Evolutionary conservation across 2,329 filamentous ascomycete genomes (phyloP).

Genomic region (Seiridium cupressi): DNA sequence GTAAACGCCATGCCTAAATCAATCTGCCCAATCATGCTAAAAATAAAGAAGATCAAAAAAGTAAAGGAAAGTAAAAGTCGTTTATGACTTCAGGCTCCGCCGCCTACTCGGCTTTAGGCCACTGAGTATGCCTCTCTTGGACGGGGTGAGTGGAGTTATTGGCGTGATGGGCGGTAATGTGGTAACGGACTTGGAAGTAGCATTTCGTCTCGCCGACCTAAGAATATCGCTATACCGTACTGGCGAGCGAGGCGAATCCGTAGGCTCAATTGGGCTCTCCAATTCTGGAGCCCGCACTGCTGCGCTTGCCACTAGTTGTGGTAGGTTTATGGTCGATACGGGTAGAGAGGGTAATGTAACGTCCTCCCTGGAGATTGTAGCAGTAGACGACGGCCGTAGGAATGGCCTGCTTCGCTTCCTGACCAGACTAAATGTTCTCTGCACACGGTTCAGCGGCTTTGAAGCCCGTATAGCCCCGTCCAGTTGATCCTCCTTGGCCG

Average conservation of each 20-base stretch:
- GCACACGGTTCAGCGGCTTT: slow-evolving; percentile 45
- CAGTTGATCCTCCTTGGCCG: slow-evolving; percentile 17
- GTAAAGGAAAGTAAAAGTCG: background rate
- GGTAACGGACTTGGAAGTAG: slow-evolving; percentile 18
- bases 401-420: slow-evolving; percentile 53
- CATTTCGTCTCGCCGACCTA: slow-evolving; percentile 40
- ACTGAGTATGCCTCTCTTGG: slow-evolving; percentile 32
- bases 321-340: slow-evolving; percentile 28
- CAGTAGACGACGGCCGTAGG: slow-evolving; percentile 28
- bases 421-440: slow-evolving; percentile 51
- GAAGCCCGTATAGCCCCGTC: slow-evolving; percentile 34
- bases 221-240: slow-evolving; percentile 49
- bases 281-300: slow-evolving; percentile 14
- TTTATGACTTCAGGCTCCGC: slow-evolving; percentile 37
- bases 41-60: background rate
- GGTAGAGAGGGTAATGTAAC: slow-evolving; percentile 21
- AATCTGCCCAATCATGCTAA: background rate
- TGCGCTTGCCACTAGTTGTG: slow-evolving; percentile 13
- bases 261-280: background rate
- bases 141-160: slow-evolving; percentile 17
- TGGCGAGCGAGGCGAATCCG: slow-evolving; percentile 25
- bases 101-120: slow-evolving; percentile 35
- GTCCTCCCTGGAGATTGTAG: slow-evolving; percentile 32
- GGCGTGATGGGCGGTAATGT: slow-evolving; percentile 20
- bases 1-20: background rate